Evolutionary conservation across 805 yeast genomes (phyloP).

Genomic region (Suhomyces prunicola): DNA sequence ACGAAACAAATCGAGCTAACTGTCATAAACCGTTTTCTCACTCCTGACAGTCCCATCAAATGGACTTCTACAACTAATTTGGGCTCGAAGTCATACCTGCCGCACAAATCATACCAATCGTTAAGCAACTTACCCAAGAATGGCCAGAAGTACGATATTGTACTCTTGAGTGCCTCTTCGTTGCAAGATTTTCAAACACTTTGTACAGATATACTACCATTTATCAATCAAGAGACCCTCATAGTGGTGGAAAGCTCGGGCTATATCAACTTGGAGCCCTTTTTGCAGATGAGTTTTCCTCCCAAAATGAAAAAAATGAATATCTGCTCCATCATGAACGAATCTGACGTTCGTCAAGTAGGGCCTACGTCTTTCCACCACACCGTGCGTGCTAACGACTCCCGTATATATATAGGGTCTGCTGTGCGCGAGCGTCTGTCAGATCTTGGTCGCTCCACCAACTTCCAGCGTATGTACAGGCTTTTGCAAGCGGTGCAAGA

Average conservation of each 20-base stretch:
- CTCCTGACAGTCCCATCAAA: constrained; percentile 13
- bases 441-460: constrained; percentile 7
- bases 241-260: constrained; percentile 69
- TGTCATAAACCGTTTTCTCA: constrained; percentile 29
- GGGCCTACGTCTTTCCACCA: constrained; percentile 25
- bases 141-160: constrained; percentile 28
- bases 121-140: constrained; percentile 10
- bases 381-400: constrained; percentile 37
- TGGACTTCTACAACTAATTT: constrained; percentile 16
- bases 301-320: constrained; percentile 26
- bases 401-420: constrained; percentile 44
- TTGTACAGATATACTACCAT: constrained; percentile 23
- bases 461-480: constrained; percentile 24
- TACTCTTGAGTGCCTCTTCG: constrained; percentile 32
- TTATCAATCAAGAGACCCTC: constrained; percentile 39
- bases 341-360: constrained; percentile 50
- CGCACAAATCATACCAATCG: constrained; percentile 13
- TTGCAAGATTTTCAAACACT: constrained; percentile 38
- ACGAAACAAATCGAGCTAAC: constrained; percentile 39
- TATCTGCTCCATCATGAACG: constrained; percentile 59
- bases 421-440: constrained; percentile 5
- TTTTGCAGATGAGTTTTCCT: constrained; percentile 46
- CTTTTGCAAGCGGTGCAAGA: constrained; percentile 33
- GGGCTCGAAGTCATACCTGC: constrained; percentile 11
- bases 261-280: constrained; percentile 69